Conservation (phyloP, 2,329 filamentous ascomycete species). For the Clonostachys sp. region DNA sequence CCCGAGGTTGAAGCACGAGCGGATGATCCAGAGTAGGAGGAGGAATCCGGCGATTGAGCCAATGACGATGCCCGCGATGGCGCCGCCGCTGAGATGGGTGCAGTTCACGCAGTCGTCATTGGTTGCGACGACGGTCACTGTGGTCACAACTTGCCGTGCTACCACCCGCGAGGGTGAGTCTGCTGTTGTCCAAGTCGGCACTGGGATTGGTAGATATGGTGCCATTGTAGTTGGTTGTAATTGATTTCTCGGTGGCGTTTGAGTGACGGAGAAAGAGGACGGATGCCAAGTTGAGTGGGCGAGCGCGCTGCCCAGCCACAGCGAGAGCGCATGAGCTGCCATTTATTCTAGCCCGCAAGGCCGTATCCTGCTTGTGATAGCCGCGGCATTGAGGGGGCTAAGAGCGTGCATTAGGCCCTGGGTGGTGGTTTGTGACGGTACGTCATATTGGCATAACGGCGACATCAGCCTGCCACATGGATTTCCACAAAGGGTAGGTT, state of each 20-base stretch:
- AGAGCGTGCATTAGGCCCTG: no score
- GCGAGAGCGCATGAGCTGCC: background rate
- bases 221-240: background rate
- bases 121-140: conserved; percentile 21
- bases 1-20: conserved; percentile 33
- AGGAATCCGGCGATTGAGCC: conserved; percentile 40
- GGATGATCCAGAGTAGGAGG: conserved; percentile 39
- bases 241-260: background rate
- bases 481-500: no score
- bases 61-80: conserved; percentile 47
- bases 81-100: conserved; percentile 34
- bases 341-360: background rate
- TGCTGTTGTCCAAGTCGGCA: background rate
- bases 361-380: no score
- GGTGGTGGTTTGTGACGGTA: no score
- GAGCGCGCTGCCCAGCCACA: background rate
- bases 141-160: conserved; percentile 4
- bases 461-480: no score
- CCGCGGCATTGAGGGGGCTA: no score
- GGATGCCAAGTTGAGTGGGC: no score
- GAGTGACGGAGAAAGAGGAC: no score
- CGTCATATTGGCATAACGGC: no score
- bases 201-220: background rate
- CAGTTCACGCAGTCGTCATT: conserved; percentile 8
- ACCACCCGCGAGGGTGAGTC: background rate